Evolutionary conservation across 148 eudicot genomes (phyloP).

Genomic region (Vaccinium macrocarpon): DNA sequence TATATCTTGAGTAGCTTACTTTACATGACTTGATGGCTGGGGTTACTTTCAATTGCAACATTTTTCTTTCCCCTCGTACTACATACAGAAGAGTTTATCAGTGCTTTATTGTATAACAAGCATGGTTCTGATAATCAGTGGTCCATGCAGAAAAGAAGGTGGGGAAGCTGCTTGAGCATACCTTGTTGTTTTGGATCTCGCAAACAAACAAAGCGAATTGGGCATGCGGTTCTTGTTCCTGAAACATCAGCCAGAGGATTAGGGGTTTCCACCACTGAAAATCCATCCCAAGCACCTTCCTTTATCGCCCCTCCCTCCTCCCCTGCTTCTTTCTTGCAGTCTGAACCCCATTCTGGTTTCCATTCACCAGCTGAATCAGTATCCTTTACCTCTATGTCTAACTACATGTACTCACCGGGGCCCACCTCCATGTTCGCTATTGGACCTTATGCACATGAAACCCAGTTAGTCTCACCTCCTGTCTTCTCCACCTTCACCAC

Average conservation of each 20-base stretch:
- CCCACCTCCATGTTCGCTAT: slow-evolving; percentile 81
- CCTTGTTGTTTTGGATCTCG: slow-evolving; percentile 76
- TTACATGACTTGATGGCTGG: not conserved
- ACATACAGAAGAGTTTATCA: not conserved
- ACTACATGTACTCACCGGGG: slow-evolving; percentile 78
- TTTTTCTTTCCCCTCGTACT: not conserved
- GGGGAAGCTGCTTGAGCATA: slow-evolving; percentile 69
- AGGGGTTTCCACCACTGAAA: slow-evolving; percentile 33
- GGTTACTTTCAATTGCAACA: not conserved
- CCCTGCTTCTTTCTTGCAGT: slow-evolving; percentile 88
- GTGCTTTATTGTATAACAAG: slow-evolving; percentile 5
- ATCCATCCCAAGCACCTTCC: slow-evolving; percentile 41
- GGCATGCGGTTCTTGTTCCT: slow-evolving; percentile 76
- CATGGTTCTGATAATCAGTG: slow-evolving; percentile 6
- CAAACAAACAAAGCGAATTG: slow-evolving; percentile 57
- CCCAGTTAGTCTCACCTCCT: slow-evolving; percentile 92
- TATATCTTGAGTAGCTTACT: not conserved
- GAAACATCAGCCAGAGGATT: slow-evolving; percentile 47
- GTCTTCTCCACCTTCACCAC: slow-evolving; percentile 90
- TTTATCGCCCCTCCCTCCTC: slow-evolving; percentile 96
- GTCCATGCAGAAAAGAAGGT: slow-evolving; percentile 69
- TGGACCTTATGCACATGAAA: slow-evolving; percentile 95
- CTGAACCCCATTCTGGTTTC: slow-evolving; percentile 80
- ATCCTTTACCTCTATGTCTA: slow-evolving; percentile 54
- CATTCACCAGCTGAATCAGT: slow-evolving; percentile 71